Percentiles rank a stretch among this genome's conserved stretches.
These are phyloP conservation scores for Trifolium pratense DNA, from an alignment of 306 rosid species.

Conservation along the genomic window DNA sequence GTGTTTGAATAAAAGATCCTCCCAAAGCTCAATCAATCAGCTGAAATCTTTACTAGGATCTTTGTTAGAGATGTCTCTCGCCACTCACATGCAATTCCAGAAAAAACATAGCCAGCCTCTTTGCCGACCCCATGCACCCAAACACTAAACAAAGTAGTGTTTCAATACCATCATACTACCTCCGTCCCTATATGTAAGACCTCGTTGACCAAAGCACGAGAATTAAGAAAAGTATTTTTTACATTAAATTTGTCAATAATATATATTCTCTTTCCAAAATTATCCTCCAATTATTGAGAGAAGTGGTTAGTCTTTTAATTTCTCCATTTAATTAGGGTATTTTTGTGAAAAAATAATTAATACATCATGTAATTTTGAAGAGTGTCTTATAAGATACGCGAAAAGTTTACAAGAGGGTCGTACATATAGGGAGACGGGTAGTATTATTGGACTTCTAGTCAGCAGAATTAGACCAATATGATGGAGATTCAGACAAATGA, in stretches of 20 bases:
- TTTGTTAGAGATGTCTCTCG: conserved; percentile 15
- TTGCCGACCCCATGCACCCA: conserved; percentile 25
- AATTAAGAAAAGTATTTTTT: not conserved
- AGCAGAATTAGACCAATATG: not conserved
- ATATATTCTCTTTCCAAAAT: not conserved
- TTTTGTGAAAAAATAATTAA: not conserved
- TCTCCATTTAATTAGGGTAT: not conserved
- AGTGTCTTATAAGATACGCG: not conserved
- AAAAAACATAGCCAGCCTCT: conserved; percentile 24
- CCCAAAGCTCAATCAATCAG: conserved; percentile 30
- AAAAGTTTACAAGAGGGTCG: not conserved
- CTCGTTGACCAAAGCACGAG: not conserved
- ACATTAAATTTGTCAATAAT: not conserved
- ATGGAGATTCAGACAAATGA: conserved; percentile 21
- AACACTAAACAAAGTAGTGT: conserved; percentile 7
- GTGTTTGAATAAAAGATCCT: conserved; percentile 25
- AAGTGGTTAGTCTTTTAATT: not conserved
- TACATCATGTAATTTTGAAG: not conserved
- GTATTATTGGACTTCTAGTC: conserved; percentile 6
- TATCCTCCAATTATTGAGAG: not conserved
- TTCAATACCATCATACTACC: not conserved
- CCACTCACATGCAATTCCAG: conserved; percentile 2
- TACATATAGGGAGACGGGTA: conserved; percentile 4
- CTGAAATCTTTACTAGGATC: not conserved
- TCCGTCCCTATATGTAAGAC: not conserved